Base-by-base conservation (phyloP, 2,329 filamentous ascomycete species). In the Penicillium expansum region DNA sequence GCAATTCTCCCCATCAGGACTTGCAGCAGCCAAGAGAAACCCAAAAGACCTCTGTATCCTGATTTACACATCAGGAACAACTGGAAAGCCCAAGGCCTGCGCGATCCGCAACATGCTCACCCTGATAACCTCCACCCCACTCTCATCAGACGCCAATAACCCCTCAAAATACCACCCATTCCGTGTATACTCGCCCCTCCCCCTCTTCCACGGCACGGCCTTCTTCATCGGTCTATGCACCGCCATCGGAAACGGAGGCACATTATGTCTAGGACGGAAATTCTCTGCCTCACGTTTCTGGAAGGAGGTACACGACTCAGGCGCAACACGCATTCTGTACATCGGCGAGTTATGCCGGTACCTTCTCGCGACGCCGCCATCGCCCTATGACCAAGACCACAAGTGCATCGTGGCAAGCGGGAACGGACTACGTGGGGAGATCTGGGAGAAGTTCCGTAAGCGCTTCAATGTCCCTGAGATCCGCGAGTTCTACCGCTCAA, bases 281-380 rank as follows among this genome's bases (percentile, higher is more conserved):
- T 80, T 80, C 65, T 79, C 77, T 14, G 71, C 76, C 8, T 77
- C 75, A 0, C 64, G 73, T 3, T 80, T 79, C 67, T 80, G 73
- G 72, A 74, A 76, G 58, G 77, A 80, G 20, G 74, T 78, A 0
- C 71, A 74, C 27, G 76, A 77, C 11, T 76, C 72, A 16, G 57
- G 67, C 22, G 76, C 78, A 3, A 80, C 75, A 1, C 68, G 76
- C 1, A 75, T 79, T 20, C 59, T 80, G 4, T 80, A 76, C 49
- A 79, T 82, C 18, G 80, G 80, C 30, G 80, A 82, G 62, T 65
- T 80, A 6, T 80, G 77, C 56, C 72, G 80, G 7, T 82, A 82
- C 56, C 71, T 82, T 1, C 68, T 82, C 10, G 71, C 75, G 20
- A 72, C 75, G 0, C 75, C 78, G 0, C 72, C 77, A 0, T 75